Evolutionary conservation across 2,329 filamentous ascomycete genomes (phyloP).

Genomic region (Penicillium olsonii): DNA sequence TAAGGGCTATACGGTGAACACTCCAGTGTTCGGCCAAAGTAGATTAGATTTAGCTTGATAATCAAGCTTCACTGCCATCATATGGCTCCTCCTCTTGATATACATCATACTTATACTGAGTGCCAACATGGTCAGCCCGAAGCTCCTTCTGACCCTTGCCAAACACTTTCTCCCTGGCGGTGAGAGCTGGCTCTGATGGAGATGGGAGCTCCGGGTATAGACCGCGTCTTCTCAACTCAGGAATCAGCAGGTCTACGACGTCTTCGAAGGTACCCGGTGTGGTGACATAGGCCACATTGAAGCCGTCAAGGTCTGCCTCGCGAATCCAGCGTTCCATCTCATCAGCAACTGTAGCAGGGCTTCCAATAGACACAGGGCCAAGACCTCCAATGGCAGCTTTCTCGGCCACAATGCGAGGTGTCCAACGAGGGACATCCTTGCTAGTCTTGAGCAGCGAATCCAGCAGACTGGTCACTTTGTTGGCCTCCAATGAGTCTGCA

Average conservation of each 20-base stretch:
- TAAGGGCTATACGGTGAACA: too few species aligned
- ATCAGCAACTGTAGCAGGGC: conserved; percentile 48
- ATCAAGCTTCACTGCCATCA: conserved; percentile 10
- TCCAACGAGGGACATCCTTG: conserved; percentile 50
- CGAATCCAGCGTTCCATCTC: conserved; percentile 51
- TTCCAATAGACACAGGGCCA: conserved; percentile 52
- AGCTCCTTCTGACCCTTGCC: conserved; percentile 60
- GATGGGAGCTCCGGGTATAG: conserved; percentile 42
- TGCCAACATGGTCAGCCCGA: conserved; percentile 61
- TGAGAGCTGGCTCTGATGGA: conserved; percentile 35
- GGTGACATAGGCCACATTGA: conserved; percentile 51
- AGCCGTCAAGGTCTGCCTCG: conserved; percentile 46
- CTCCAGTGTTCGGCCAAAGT: too few species aligned
- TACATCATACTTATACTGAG: conserved; percentile 62
- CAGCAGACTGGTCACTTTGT: conserved; percentile 53
- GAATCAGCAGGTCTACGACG: conserved; percentile 52
- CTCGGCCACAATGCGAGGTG: conserved; percentile 49
- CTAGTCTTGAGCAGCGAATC: conserved; percentile 53
- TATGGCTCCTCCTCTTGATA: conserved; percentile 57
- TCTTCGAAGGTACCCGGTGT: conserved; percentile 57
- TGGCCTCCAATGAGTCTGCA: conserved; percentile 56
- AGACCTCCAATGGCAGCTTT: conserved; percentile 52
- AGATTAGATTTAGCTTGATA: too few species aligned
- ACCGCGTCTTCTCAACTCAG: conserved; percentile 48
- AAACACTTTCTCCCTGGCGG: conserved; percentile 63